These are phyloP conservation scores for Onygena corvina DNA, from an alignment of 2,329 filamentous ascomycete species.

Conservation along the genomic window DNA sequence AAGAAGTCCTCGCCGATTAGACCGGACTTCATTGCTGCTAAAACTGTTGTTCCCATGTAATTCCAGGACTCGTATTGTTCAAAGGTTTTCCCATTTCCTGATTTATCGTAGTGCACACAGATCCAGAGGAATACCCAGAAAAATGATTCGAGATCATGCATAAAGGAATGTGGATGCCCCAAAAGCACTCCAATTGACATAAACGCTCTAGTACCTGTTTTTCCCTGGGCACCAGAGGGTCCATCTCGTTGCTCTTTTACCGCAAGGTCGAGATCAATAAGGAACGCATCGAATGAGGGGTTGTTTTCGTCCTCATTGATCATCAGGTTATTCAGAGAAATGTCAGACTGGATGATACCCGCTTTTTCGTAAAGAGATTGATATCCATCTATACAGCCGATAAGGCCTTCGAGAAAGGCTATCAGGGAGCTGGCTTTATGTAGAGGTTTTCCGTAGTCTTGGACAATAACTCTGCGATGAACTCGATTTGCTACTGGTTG, in stretches of 20 bases:
- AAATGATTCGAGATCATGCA: slow-evolving; percentile 41
- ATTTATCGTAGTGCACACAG: slow-evolving; percentile 32
- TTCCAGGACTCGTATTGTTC: neutral
- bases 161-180: too few relatives aligned
- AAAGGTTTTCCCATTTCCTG: slow-evolving; percentile 14
- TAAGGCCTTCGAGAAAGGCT: slow-evolving; percentile 18
- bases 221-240: slow-evolving; percentile 31
- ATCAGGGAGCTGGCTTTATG: slow-evolving; percentile 31
- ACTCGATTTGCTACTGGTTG: too few relatives aligned
- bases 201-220: slow-evolving; percentile 29
- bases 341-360: slow-evolving; percentile 34
- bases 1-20: neutral
- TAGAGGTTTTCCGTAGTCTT: slow-evolving; percentile 33
- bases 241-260: slow-evolving; percentile 25
- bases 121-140: slow-evolving; percentile 41
- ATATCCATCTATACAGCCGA: slow-evolving; percentile 14
- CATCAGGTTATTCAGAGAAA: slow-evolving; percentile 39
- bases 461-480: slow-evolving; percentile 32
- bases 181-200: slow-evolving; percentile 35
- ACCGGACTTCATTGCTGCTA: neutral
- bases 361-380: slow-evolving; percentile 20
- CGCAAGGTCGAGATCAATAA: slow-evolving; percentile 31
- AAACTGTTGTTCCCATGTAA: neutral
- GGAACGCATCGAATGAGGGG: slow-evolving; percentile 27
- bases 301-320: slow-evolving; percentile 38